phyloP scores from a whole-genome alignment of 768 basidiomycete species.

The Serendipita indica region DNA sequence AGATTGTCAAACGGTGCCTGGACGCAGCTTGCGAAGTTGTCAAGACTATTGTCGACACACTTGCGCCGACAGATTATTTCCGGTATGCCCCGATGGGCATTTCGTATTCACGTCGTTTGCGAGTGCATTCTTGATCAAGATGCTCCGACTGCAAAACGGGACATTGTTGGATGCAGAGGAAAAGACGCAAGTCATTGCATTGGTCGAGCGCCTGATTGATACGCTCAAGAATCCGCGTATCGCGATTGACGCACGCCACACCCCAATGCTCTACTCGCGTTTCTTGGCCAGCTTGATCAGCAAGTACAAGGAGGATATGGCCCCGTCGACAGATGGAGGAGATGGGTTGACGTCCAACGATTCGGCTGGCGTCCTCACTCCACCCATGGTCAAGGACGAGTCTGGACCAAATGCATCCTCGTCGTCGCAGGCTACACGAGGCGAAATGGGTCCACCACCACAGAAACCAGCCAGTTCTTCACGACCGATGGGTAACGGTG shows the following conservation, averaged over 20 bases:
- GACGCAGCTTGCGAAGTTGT: constrained; percentile 56
- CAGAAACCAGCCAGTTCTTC: not conserved
- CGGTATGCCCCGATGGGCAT: constrained; percentile 60
- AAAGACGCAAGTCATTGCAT: constrained; percentile 55
- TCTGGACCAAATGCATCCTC: too few relatives aligned
- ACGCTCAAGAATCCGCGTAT: constrained; percentile 55
- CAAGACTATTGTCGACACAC: constrained; percentile 43
- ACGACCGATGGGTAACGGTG: too few relatives aligned
- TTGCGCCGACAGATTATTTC: constrained; percentile 62
- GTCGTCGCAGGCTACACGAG: not conserved
- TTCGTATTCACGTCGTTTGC: constrained; percentile 62
- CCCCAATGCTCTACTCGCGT: constrained; percentile 63
- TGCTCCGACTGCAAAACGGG: constrained; percentile 61
- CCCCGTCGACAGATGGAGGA: not conserved
- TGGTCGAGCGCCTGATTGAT: constrained; percentile 58
- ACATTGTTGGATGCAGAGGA: constrained; percentile 44
- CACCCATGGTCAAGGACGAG: not conserved
- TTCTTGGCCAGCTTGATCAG: constrained; percentile 62
- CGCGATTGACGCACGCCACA: constrained; percentile 69
- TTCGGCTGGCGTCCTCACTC: not conserved
- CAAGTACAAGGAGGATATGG: constrained; percentile 20
- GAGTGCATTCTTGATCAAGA: constrained; percentile 71
- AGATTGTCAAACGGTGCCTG: constrained; percentile 57
- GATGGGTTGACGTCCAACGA: not conserved
- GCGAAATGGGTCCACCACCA: not conserved